phyloP scores from a whole-genome alignment of 306 rosid genomes.

The Crotalaria pallida region DNA sequence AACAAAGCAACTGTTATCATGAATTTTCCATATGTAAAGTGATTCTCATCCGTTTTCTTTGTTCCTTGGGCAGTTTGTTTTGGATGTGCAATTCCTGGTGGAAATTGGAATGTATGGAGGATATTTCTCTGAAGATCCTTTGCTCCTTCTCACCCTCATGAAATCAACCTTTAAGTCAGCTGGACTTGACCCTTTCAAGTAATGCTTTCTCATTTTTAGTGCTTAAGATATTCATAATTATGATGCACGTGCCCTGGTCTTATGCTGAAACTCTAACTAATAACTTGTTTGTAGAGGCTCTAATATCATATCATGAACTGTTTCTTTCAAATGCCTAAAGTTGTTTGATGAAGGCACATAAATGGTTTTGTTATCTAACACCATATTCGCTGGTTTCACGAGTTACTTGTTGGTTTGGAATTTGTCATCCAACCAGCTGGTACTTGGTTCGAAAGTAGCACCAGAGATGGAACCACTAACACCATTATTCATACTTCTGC shows the following conservation, averaged over 20 bases:
- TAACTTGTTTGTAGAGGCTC: no score
- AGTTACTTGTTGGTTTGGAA: no score
- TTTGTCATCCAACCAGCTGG: no score
- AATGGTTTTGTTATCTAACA: no score
- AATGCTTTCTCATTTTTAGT: conserved; percentile 8
- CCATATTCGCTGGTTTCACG: no score
- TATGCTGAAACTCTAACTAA: no score
- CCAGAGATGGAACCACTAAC: no score
- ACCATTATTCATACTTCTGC: background rate
- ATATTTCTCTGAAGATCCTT: conserved; percentile 50
- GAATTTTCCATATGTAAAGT: conserved; percentile 2
- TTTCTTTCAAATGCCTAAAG: no score
- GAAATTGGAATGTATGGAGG: conserved; percentile 62
- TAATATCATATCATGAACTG: no score
- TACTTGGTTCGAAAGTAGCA: no score
- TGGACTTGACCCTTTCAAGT: conserved; percentile 58
- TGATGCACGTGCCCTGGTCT: background rate
- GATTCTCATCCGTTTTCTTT: conserved; percentile 11
- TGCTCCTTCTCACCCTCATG: conserved; percentile 49
- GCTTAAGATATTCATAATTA: background rate
- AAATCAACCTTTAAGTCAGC: conserved; percentile 52
- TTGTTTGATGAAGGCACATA: no score
- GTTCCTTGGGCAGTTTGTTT: conserved; percentile 42
- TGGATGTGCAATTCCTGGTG: conserved; percentile 70
- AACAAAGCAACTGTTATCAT: background rate